Percentiles rank a stretch among this genome's conserved stretches.
Evolutionary conservation across 169 alveolate species (phyloP).

Genomic region (Amoebophrya sp.): DNA sequence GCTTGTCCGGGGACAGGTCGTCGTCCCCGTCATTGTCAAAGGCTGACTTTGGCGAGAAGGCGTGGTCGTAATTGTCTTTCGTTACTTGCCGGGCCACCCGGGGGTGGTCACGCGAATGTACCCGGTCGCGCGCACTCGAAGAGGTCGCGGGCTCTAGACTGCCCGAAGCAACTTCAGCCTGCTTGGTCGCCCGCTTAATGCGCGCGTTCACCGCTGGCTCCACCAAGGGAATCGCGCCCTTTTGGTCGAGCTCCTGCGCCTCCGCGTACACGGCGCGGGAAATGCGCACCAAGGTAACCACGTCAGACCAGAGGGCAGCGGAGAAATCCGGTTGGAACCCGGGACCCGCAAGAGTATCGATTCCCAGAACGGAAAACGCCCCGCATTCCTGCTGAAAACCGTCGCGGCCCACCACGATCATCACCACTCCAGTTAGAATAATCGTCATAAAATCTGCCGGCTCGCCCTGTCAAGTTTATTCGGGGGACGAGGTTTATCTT

Average conservation of each 20-base stretch:
- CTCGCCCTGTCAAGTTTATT: not conserved
- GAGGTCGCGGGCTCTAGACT: no score
- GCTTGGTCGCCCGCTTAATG: not conserved
- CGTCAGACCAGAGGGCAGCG: conserved; percentile 6
- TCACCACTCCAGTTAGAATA: not conserved
- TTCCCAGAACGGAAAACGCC: conserved; percentile 31
- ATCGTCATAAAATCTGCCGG: not conserved
- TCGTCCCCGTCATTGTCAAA: no score
- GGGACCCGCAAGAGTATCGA: conserved; percentile 24
- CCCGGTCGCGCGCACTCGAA: no score
- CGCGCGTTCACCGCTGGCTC: conserved; percentile 1
- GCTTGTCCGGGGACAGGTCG: no score
- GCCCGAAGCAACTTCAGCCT: no score
- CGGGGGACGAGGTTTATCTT: no score
- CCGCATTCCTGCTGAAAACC: conserved; percentile 28
- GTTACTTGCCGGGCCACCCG: no score
- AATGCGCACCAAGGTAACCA: conserved; percentile 1
- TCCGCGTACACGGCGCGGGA: not conserved
- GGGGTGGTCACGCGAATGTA: no score
- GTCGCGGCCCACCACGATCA: not conserved
- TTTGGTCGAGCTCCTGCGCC: not conserved
- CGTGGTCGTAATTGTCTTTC: no score
- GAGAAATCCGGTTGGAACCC: conserved; percentile 24
- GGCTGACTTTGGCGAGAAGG: no score
- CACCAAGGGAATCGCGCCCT: not conserved